phyloP scores from a whole-genome alignment of 257 asterid species.

The Capsicum rhomboideum region DNA sequence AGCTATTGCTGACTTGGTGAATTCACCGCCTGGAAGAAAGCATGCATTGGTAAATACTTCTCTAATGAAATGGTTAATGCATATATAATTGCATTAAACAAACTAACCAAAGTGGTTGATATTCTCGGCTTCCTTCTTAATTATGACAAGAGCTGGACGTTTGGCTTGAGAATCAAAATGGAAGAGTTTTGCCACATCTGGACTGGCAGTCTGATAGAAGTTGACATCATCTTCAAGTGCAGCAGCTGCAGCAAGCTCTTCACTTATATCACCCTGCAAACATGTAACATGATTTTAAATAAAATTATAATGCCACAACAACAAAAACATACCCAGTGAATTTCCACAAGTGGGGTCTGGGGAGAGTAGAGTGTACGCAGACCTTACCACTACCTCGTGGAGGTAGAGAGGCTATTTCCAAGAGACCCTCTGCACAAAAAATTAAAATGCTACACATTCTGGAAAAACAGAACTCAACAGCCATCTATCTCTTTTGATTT shows the following conservation, averaged over 20 bases:
- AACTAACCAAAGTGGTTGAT: slow-evolving; percentile 64
- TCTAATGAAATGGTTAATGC: neutral
- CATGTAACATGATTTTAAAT: neutral
- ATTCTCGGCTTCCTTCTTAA: slow-evolving; percentile 82
- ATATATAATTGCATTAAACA: neutral
- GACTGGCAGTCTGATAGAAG: slow-evolving; percentile 72
- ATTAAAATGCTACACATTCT: neutral
- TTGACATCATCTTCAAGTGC: slow-evolving; percentile 73
- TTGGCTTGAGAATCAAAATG: slow-evolving; percentile 61
- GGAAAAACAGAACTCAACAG: neutral
- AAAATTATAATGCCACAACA: neutral
- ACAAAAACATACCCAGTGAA: too few relatives aligned
- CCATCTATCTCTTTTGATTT: neutral
- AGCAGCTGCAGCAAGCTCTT: slow-evolving; percentile 75
- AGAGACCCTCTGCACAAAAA: neutral
- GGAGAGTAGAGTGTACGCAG: too few relatives aligned
- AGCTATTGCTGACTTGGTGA: slow-evolving; percentile 68
- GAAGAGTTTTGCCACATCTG: slow-evolving; percentile 77
- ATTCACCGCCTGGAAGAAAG: slow-evolving; percentile 52
- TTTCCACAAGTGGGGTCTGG: too few relatives aligned
- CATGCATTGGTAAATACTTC: neutral
- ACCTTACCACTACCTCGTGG: too few relatives aligned
- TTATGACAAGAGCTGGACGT: slow-evolving; percentile 79
- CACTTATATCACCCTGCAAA: slow-evolving; percentile 65
- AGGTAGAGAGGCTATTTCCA: too few relatives aligned